Evolutionary conservation across 306 rosid species (phyloP).

Genomic region (Albizia julibrissin): DNA sequence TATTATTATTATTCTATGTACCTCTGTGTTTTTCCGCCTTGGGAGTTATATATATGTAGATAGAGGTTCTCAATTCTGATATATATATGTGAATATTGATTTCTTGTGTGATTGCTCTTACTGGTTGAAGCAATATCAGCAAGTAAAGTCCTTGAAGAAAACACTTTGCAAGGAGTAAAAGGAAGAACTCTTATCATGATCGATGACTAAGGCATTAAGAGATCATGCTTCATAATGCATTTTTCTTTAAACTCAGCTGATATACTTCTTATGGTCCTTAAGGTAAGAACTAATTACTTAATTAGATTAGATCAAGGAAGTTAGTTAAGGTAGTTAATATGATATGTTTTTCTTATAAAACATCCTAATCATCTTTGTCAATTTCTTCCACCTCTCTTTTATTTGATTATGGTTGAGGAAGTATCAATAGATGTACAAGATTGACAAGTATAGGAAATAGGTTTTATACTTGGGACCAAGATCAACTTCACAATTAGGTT

Average conservation of each 20-base stretch:
- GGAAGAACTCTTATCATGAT: not conserved
- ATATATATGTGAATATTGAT: not conserved
- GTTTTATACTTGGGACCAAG: too few relatives aligned
- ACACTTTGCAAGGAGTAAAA: not conserved
- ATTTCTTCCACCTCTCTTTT: too few relatives aligned
- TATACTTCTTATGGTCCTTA: too few relatives aligned
- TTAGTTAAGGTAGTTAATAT: too few relatives aligned
- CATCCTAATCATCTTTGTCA: too few relatives aligned
- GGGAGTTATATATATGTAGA: not conserved
- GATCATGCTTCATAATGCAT: not conserved
- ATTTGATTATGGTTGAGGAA: too few relatives aligned
- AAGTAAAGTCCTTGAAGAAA: constrained; percentile 1
- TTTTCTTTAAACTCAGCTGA: not conserved
- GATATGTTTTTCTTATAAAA: too few relatives aligned
- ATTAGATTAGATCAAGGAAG: too few relatives aligned
- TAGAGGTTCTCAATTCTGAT: not conserved
- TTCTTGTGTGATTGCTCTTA: not conserved
- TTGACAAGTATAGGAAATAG: too few relatives aligned
- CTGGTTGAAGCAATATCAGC: not conserved
- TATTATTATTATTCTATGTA: not conserved
- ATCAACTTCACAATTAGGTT: too few relatives aligned
- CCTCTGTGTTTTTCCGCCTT: not conserved
- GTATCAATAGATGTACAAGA: too few relatives aligned
- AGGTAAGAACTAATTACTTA: too few relatives aligned
- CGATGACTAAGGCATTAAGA: not conserved